phyloP scores from a whole-genome alignment of 345 rosid genomes.

The Mangifera indica region DNA sequence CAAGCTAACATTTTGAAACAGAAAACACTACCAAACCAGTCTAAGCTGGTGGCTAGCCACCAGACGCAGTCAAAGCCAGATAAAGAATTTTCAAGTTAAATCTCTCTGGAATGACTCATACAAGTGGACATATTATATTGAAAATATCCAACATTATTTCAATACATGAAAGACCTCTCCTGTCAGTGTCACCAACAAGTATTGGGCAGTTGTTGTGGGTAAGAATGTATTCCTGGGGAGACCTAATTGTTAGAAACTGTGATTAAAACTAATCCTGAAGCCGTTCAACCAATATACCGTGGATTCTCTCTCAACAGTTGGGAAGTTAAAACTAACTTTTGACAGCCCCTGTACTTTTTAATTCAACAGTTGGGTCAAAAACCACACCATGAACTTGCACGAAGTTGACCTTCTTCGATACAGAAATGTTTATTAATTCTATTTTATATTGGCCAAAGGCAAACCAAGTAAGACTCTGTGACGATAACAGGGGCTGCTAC shows the following conservation, averaged over 20 bases:
- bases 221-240: not conserved
- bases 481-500: not conserved
- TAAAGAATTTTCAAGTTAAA: not conserved
- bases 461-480: constrained; percentile 11
- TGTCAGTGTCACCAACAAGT: not conserved
- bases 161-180: not conserved
- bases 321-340: constrained; percentile 16
- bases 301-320: not conserved
- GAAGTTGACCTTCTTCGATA: constrained; percentile 19
- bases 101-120: not conserved
- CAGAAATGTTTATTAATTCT: too few relatives aligned
- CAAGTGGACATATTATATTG: not conserved
- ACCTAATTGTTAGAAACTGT: constrained; percentile 4
- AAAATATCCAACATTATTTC: not conserved
- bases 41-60: constrained; percentile 31
- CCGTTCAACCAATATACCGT: not conserved
- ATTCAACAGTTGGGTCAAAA: not conserved
- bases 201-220: constrained; percentile 19
- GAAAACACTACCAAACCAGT: not conserved
- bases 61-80: constrained; percentile 9
- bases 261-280: not conserved
- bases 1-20: not conserved
- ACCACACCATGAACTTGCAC: not conserved
- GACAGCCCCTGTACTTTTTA: not conserved
- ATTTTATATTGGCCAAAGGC: not conserved